Evolutionary conservation across 805 yeast species (phyloP).

Genomic region (Zygoascus biomembranicola): DNA sequence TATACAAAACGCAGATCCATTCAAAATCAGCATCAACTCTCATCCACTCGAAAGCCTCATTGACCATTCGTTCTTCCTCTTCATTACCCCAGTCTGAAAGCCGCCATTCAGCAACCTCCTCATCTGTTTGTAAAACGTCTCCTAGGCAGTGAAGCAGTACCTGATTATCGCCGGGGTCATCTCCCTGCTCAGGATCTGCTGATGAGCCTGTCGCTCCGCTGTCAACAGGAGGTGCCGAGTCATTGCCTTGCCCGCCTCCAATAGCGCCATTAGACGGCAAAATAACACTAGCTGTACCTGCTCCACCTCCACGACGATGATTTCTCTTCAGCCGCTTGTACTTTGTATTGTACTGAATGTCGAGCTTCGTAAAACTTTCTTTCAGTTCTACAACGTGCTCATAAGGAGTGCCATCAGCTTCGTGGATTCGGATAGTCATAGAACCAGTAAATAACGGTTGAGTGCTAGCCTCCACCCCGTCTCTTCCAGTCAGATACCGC

Average conservation of each 20-base stretch:
- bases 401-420: constrained; percentile 97
- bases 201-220: constrained; percentile 8
- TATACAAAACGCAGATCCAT: constrained; percentile 79
- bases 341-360: constrained; percentile 91
- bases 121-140: constrained; percentile 55
- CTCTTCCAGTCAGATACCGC: constrained; percentile 16
- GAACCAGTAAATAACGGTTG: constrained; percentile 67
- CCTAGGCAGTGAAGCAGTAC: constrained; percentile 57
- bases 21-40: constrained; percentile 97
- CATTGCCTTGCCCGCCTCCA: constrained; percentile 4
- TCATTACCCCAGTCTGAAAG: constrained; percentile 61
- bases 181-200: constrained; percentile 17
- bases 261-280: constrained; percentile 4
- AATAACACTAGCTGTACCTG: constrained; percentile 18
- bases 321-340: constrained; percentile 72
- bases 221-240: neutral
- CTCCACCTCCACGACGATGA: constrained; percentile 25
- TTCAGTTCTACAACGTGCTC: constrained; percentile 93
- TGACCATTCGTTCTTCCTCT: constrained; percentile 58
- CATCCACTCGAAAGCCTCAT: constrained; percentile 95
- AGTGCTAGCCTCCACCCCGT: neutral
- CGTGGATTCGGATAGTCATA: constrained; percentile 93
- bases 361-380: constrained; percentile 77
- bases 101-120: constrained; percentile 64
- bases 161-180: constrained; percentile 23